These are phyloP conservation scores for Cyphellophora europaea DNA, from an alignment of 2,329 filamentous ascomycete genomes.

Conservation along the genomic window DNA sequence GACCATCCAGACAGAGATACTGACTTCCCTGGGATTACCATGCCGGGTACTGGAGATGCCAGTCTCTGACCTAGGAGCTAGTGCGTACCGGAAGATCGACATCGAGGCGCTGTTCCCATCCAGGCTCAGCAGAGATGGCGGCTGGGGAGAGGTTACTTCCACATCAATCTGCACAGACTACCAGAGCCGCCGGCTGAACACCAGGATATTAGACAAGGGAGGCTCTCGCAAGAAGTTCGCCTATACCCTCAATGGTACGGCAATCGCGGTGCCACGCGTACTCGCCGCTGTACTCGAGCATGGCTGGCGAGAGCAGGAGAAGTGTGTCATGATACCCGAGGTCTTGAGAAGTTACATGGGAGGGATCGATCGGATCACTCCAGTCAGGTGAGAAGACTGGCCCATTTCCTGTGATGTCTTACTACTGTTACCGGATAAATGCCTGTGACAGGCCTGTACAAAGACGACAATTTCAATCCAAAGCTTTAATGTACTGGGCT, in stretches of 20 bases:
- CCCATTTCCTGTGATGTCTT: too few species aligned
- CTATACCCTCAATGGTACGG: slow-evolving; percentile 89
- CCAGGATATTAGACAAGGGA: slow-evolving; percentile 50
- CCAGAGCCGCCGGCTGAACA: slow-evolving; percentile 73
- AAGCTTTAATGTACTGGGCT: too few species aligned
- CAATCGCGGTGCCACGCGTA: slow-evolving; percentile 80
- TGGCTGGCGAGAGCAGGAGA: slow-evolving; percentile 63
- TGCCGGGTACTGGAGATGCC: slow-evolving; percentile 94
- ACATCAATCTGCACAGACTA: slow-evolving; percentile 92
- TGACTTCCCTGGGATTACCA: slow-evolving; percentile 66
- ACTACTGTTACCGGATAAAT: too few species aligned
- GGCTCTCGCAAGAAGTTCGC: slow-evolving; percentile 60
- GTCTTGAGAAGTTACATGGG: slow-evolving; percentile 80
- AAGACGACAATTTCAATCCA: too few species aligned
- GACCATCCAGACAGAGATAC: slow-evolving; percentile 74
- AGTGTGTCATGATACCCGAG: slow-evolving; percentile 65
- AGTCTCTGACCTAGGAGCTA: slow-evolving; percentile 75
- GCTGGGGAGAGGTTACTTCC: slow-evolving; percentile 90
- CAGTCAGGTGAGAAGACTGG: slow-evolving; percentile 7
- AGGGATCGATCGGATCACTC: slow-evolving; percentile 55
- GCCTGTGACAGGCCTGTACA: too few species aligned
- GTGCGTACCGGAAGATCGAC: slow-evolving; percentile 76
- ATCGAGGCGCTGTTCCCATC: slow-evolving; percentile 94
- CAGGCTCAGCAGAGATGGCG: slow-evolving; percentile 53
- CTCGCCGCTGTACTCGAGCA: slow-evolving; percentile 84